phyloP scores from a whole-genome alignment of 2,329 filamentous ascomycete species.

The Lecanicillium sp. region DNA sequence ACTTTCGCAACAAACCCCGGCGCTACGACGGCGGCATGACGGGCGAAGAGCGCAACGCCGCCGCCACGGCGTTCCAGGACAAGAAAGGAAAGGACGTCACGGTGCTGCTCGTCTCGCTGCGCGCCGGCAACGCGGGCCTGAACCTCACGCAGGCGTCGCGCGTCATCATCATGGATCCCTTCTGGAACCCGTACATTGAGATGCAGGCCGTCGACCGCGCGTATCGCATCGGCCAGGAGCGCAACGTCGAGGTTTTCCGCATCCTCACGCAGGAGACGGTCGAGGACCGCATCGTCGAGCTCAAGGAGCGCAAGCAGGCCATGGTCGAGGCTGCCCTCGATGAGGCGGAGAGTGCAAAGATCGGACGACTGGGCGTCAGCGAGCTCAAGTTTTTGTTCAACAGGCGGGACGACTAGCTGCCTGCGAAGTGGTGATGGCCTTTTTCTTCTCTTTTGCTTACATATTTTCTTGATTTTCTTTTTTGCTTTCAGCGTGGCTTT shows the following conservation, averaged over 20 bases:
- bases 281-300: slow-evolving; percentile 74
- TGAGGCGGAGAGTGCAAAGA: slow-evolving; percentile 60
- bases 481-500: too few species aligned
- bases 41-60: slow-evolving; percentile 59
- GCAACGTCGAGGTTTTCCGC: slow-evolving; percentile 71
- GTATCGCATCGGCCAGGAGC: slow-evolving; percentile 76
- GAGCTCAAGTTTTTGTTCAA: slow-evolving; percentile 68
- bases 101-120: slow-evolving; percentile 75
- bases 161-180: slow-evolving; percentile 86
- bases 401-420: slow-evolving; percentile 7
- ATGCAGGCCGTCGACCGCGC: slow-evolving; percentile 88
- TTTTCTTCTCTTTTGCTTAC: too few species aligned
- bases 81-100: slow-evolving; percentile 52
- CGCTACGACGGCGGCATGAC: slow-evolving; percentile 81
- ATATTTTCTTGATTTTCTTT: too few species aligned
- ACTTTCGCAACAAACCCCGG: slow-evolving; percentile 53
- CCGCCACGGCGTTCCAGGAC: slow-evolving; percentile 59
- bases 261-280: slow-evolving; percentile 73
- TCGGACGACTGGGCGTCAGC: slow-evolving; percentile 58
- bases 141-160: slow-evolving; percentile 79
- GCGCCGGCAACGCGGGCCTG: slow-evolving; percentile 76
- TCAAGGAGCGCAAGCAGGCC: slow-evolving; percentile 73
- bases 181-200: slow-evolving; percentile 92
- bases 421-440: background rate
- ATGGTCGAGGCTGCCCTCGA: slow-evolving; percentile 76